Evolutionary conservation across 768 basidiomycete species (phyloP), one percentile per base, ranked within the genome.

Genomic region (Crassisporium funariophilum): DNA sequence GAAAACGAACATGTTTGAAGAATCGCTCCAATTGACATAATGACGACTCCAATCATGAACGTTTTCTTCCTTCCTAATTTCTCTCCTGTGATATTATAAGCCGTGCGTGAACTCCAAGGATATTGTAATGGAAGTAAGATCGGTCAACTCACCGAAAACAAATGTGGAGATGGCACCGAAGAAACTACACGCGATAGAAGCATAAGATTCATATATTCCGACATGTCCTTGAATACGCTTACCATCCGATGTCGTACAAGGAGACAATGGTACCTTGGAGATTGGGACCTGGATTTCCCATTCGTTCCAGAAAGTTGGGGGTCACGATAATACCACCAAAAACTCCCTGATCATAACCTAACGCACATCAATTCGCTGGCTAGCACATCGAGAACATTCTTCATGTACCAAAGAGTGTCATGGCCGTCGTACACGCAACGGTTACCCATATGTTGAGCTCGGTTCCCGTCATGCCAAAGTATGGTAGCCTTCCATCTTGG

Each of bases 21-120:
- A 39, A 78, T 67, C 2, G 78, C 77, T 15, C 79, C 79, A 39
- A 77, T 65, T 13, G 76, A 73, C 76, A 81, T 80, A 47, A 81
- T 62, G 15, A 71, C 53, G 6, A 79, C 74, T 11, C 80, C 80
- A 38, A 75, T 53, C 31, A 79, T 47, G 39, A 82, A 74, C 0
- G 75, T 73, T 47, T 71, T 73, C 57, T 76, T 76, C 40, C 76
- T 65, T 2, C 76, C 76, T 5, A 72, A 55, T 16, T 50, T 60
- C 54, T 76, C 76, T 20, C 74, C 29, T 31, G 29, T 10, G 10
- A 31, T 5, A 31, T 31, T 3, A 31, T 31, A 3, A 31, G 5
- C 5, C 29, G n/a, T 31, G n/a, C n/a, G n/a, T n/a, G n/a, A n/a
- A n/a, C n/a, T n/a, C n/a, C n/a, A n/a, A n/a, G n/a, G n/a, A n/a